A percentile compares a stretch with the other conserved stretches of the same genome.
These are phyloP conservation scores for Xerocomellus amylosporus DNA, from an alignment of 768 basidiomycete genomes.

Conservation along the genomic window DNA sequence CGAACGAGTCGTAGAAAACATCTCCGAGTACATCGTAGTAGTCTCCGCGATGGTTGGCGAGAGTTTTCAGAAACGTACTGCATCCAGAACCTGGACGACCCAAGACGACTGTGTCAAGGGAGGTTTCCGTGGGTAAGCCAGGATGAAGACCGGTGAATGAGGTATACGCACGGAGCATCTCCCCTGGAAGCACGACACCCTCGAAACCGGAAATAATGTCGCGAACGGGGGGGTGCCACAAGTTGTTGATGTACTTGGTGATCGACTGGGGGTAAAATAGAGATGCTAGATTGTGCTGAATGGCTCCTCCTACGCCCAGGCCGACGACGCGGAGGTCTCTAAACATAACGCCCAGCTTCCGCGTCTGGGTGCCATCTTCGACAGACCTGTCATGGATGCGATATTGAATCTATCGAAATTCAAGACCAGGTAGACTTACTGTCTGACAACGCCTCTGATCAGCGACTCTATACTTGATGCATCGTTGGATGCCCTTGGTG, in stretches of 20 bases:
- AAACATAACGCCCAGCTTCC: conserved; percentile 52
- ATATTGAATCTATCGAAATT: background rate
- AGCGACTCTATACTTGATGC: conserved; percentile 12
- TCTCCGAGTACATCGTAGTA: conserved; percentile 41
- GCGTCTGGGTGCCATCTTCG: conserved; percentile 30
- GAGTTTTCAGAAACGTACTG: conserved; percentile 49
- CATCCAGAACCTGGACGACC: conserved; percentile 74
- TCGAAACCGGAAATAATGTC: conserved; percentile 63
- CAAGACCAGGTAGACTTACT: conserved; percentile 2
- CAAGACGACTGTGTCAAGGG: conserved; percentile 57
- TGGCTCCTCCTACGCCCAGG: conserved; percentile 39
- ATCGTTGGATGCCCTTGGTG: background rate
- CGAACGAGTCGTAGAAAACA: conserved; percentile 47
- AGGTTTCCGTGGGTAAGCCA: background rate
- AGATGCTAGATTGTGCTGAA: conserved; percentile 53
- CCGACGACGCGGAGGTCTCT: conserved; percentile 52
- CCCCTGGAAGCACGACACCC: conserved; percentile 62
- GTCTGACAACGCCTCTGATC: conserved; percentile 14
- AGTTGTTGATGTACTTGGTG: conserved; percentile 36
- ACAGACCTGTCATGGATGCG: conserved; percentile 27
- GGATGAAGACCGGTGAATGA: conserved; percentile 9
- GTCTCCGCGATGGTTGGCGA: conserved; percentile 44
- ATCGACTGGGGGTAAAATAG: conserved; percentile 46
- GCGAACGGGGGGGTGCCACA: conserved; percentile 60
- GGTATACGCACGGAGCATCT: conserved; percentile 66